A percentile compares a stretch with the other conserved stretches of the same genome.
phyloP scores from a whole-genome alignment of 345 rosid genomes.

The Salix arbutifolia region DNA sequence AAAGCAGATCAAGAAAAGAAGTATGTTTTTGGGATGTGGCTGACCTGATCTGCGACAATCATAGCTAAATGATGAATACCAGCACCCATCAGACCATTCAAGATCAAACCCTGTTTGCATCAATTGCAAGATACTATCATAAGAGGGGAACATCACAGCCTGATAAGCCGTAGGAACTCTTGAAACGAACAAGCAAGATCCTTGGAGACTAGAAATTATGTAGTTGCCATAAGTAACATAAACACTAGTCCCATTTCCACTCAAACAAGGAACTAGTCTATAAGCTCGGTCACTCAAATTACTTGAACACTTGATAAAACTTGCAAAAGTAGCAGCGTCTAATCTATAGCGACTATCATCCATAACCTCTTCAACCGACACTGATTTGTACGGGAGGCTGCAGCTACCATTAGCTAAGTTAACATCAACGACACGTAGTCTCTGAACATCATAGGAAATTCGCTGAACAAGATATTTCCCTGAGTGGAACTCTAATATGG shows the following conservation, averaged over 20 bases:
- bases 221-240: slow-evolving; percentile 21
- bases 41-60: slow-evolving; percentile 15
- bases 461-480: slow-evolving; percentile 29
- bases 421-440: slow-evolving; percentile 32
- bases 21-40: neutral
- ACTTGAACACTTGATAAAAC: slow-evolving; percentile 27
- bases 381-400: slow-evolving; percentile 24
- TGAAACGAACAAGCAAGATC: slow-evolving; percentile 26
- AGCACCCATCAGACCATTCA: slow-evolving; percentile 38
- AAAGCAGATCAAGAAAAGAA: neutral
- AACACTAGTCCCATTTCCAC: slow-evolving; percentile 16
- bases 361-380: slow-evolving; percentile 10
- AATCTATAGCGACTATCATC: slow-evolving; percentile 10
- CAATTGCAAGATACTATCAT: slow-evolving; percentile 21
- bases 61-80: slow-evolving; percentile 24
- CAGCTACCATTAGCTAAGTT: slow-evolving; percentile 34
- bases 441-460: slow-evolving; percentile 18
- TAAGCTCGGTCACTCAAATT: slow-evolving; percentile 12
- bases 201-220: slow-evolving; percentile 18
- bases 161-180: slow-evolving; percentile 24
- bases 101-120: slow-evolving; percentile 41
- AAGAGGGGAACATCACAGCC: slow-evolving; percentile 21
- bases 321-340: slow-evolving; percentile 12
- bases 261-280: slow-evolving; percentile 23
- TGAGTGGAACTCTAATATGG: slow-evolving; percentile 18